These are phyloP conservation scores for Cercophora scortea DNA, from an alignment of 495 filamentous ascomycete genomes.

Conservation along the genomic window DNA sequence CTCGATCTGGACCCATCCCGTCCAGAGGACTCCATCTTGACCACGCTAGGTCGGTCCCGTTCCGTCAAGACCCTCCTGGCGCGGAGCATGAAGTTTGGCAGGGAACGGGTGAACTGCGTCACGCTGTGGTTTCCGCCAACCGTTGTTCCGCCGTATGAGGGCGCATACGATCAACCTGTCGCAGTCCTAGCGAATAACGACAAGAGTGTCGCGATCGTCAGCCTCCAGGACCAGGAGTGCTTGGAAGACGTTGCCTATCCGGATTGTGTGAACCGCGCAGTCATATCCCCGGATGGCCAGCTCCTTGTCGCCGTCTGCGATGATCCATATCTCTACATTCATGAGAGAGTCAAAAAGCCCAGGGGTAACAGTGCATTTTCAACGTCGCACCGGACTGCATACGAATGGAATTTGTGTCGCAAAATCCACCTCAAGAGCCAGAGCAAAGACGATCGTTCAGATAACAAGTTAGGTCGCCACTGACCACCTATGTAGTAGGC, in stretches of 20 bases:
- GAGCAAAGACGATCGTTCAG: constrained; percentile 33
- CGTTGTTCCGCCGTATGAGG: constrained; percentile 9
- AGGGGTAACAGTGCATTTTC: constrained; percentile 1
- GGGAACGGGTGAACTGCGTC: constrained; percentile 47
- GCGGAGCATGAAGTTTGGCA: constrained; percentile 35
- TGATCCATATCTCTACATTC: constrained; percentile 74
- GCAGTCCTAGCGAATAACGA: constrained; percentile 72
- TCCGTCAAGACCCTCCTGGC: constrained; percentile 27
- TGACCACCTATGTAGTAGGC: background rate
- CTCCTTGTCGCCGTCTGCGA: constrained; percentile 82
- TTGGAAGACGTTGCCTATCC: constrained; percentile 64
- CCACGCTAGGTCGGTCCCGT: constrained; percentile 23
- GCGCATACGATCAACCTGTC: constrained; percentile 35
- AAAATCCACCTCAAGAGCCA: constrained; percentile 43
- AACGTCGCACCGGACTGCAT: constrained; percentile 5
- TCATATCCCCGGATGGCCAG: constrained; percentile 80
- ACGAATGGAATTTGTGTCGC: constrained; percentile 33
- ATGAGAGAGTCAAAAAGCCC: constrained; percentile 33
- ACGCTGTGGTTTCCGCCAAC: constrained; percentile 44
- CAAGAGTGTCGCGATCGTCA: constrained; percentile 71
- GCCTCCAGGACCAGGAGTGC: constrained; percentile 42
- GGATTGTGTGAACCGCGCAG: constrained; percentile 82
- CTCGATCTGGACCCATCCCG: constrained; percentile 27
- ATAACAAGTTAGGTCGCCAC: constrained; percentile 21
- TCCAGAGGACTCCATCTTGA: constrained; percentile 15